phyloP scores from a whole-genome alignment of 441 rosid genomes.

The Iberis amara region DNA sequence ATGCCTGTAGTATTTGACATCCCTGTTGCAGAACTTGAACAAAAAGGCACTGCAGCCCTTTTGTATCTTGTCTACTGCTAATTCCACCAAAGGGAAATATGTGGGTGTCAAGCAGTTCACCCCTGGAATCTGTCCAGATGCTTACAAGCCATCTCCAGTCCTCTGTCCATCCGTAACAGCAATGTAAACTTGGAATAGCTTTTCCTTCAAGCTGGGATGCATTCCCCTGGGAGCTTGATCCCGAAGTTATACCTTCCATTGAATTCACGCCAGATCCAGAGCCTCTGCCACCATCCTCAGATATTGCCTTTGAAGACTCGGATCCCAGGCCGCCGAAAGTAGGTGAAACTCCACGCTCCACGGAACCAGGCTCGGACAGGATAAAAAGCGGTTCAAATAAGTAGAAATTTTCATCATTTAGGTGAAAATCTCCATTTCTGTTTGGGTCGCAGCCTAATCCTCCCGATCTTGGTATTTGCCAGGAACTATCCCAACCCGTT shows the following conservation, averaged over 20 bases:
- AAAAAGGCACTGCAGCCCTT: slow-evolving; percentile 97
- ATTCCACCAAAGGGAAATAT: slow-evolving; percentile 99
- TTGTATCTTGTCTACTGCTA: slow-evolving; percentile 98
- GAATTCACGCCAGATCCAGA: slow-evolving; percentile 54
- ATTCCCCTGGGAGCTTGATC: slow-evolving; percentile 67
- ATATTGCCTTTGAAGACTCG: slow-evolving; percentile 54
- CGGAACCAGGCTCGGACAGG: slow-evolving; percentile 95
- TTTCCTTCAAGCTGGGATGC: slow-evolving; percentile 73
- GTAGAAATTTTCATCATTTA: slow-evolving; percentile 65
- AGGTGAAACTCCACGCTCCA: slow-evolving; percentile 77
- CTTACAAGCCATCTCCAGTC: slow-evolving; percentile 99
- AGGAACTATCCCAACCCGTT: slow-evolving; percentile 82
- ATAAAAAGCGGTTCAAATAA: slow-evolving; percentile 97
- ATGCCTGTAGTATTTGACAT: slow-evolving; percentile 90
- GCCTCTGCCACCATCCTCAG: slow-evolving; percentile 68
- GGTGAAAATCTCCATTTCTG: slow-evolving; percentile 70
- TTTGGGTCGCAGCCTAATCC: slow-evolving; percentile 72
- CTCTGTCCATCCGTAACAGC: slow-evolving; percentile 99
- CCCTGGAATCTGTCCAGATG: slow-evolving; percentile 98
- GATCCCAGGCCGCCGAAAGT: slow-evolving; percentile 44
- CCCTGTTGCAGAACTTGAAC: slow-evolving; percentile 99
- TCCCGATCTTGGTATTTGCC: slow-evolving; percentile 80
- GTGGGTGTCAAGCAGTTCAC: slow-evolving; percentile 96
- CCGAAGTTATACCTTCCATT: slow-evolving; percentile 52
- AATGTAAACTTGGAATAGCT: slow-evolving; percentile 77